Evolutionary conservation across 23 red algal species (phyloP).

Genomic region (Cyanidiococcus yangmingshanensis): DNA sequence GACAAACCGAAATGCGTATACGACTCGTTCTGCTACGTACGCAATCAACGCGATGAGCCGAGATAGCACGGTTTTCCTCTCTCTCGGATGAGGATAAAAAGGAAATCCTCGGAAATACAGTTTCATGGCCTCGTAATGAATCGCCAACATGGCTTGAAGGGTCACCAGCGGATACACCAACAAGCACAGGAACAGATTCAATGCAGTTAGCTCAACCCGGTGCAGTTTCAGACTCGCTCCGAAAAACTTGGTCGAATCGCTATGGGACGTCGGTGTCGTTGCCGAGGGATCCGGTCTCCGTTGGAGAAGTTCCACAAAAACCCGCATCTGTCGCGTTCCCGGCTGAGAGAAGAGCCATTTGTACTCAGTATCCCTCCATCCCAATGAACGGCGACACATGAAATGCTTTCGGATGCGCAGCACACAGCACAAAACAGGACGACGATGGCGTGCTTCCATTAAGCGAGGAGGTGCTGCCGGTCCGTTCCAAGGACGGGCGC

Average conservation of each 20-base stretch:
- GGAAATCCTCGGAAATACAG: conserved; percentile 48
- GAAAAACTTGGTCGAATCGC: conserved; percentile 27
- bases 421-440: conserved; percentile 13
- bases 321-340: conserved; percentile 23
- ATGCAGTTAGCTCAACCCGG: conserved; percentile 19
- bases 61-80: conserved; percentile 30
- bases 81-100: conserved; percentile 55
- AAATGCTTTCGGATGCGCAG: conserved; percentile 47
- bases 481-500: background rate
- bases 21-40: background rate
- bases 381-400: conserved; percentile 98
- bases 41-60: conserved; percentile 25
- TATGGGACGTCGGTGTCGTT: background rate
- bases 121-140: conserved; percentile 60
- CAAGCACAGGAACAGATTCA: conserved; percentile 38
- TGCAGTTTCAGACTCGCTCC: conserved; percentile 41
- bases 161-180: conserved; percentile 59
- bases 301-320: conserved; percentile 31
- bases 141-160: conserved; percentile 47
- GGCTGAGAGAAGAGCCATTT: conserved; percentile 53
- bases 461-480: background rate
- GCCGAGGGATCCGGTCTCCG: background rate
- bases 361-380: conserved; percentile 50
- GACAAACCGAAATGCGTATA: no score
- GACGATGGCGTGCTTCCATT: background rate